These are phyloP conservation scores for Vaccinium corymbosum DNA, from an alignment of 148 eudicot species.

Conservation along the genomic window DNA sequence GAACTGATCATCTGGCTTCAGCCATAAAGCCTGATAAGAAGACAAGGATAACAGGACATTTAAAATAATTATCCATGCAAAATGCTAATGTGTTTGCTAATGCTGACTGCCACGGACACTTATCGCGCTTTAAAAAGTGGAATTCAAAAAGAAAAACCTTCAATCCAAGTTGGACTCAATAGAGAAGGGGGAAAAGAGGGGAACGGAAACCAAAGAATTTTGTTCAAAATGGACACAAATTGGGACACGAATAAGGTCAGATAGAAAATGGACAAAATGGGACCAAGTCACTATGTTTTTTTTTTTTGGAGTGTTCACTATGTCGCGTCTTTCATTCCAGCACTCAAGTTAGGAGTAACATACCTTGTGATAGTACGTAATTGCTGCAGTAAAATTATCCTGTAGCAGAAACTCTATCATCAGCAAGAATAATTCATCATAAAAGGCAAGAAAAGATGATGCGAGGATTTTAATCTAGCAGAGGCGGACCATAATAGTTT, in stretches of 20 bases:
- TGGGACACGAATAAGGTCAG: too few species aligned
- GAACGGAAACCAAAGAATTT: background rate
- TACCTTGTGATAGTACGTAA: conserved; percentile 92
- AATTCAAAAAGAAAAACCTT: background rate
- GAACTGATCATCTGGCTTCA: conserved; percentile 80
- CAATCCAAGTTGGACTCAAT: background rate
- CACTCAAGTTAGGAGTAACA: background rate
- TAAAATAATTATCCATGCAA: background rate
- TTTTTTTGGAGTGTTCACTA: background rate
- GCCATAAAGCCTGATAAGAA: conserved; percentile 68
- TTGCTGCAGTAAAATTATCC: conserved; percentile 72
- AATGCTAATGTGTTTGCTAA: background rate
- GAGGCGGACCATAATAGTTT: background rate
- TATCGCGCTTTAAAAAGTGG: background rate
- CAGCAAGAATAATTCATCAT: conserved; percentile 1
- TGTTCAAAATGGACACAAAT: background rate
- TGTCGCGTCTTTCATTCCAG: background rate
- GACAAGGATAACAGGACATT: background rate
- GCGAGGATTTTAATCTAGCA: background rate
- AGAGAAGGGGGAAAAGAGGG: background rate
- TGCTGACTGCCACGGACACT: background rate
- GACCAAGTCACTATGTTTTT: background rate
- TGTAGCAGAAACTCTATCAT: conserved; percentile 30
- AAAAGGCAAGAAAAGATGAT: background rate
- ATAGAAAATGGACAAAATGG: background rate